A percentile compares a stretch with the other conserved stretches of the same genome.
Evolutionary conservation across 106 monocot species (phyloP).

Genomic region (Dendrobium nobile): DNA sequence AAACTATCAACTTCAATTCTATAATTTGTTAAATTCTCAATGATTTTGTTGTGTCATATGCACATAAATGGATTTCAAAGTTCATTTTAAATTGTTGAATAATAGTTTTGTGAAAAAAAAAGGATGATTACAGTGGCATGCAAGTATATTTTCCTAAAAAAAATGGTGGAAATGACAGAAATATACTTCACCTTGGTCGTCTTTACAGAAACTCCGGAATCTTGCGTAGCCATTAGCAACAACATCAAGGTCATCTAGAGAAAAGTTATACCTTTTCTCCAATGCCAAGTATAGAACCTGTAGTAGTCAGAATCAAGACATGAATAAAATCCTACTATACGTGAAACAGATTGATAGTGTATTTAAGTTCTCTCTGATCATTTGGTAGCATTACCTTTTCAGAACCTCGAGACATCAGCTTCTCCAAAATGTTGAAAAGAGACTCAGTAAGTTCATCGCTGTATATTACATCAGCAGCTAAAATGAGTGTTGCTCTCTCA

Average conservation of each 20-base stretch:
- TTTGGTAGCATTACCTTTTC: constrained; percentile 41
- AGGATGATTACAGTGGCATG: neutral
- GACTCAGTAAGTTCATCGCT: constrained; percentile 68
- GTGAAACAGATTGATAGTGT: too few relatives aligned
- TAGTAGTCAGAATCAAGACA: constrained; percentile 3
- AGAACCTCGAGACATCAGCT: constrained; percentile 65
- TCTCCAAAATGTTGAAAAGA: constrained; percentile 50
- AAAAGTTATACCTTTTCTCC: constrained; percentile 95
- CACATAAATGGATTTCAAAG: too few relatives aligned
- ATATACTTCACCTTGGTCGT: constrained; percentile 29
- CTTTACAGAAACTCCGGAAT: constrained; percentile 54
- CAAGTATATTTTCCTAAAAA: neutral
- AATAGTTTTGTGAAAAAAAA: neutral
- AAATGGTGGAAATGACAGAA: neutral
- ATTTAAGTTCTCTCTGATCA: neutral
- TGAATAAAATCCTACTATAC: neutral
- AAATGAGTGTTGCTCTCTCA: constrained; percentile 47
- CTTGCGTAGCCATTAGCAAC: constrained; percentile 88
- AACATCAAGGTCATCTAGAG: constrained; percentile 72
- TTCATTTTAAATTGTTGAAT: neutral
- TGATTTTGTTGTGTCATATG: too few relatives aligned
- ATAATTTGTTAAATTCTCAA: too few relatives aligned
- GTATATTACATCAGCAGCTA: constrained; percentile 96
- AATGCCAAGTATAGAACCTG: constrained; percentile 83
- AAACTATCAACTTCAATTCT: too few relatives aligned